Conservation (phyloP, 306 rosid genomes). For the Cucumis cinereus region DNA sequence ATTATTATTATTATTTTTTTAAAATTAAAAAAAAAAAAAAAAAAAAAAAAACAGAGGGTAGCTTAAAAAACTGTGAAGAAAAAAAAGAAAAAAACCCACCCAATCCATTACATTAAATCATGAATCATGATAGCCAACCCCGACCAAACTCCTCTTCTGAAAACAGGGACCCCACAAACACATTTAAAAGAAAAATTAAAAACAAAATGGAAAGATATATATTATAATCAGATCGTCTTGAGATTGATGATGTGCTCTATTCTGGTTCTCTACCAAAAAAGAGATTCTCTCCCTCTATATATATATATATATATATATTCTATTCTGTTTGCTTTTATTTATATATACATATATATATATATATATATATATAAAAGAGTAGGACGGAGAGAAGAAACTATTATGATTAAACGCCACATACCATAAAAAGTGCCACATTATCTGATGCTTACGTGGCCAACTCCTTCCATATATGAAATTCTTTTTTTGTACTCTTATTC, state of each 20-base stretch:
- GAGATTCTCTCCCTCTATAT: constrained; percentile 37
- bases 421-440: neutral
- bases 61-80: neutral
- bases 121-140: constrained; percentile 14
- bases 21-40: neutral
- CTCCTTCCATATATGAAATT: neutral
- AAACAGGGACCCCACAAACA: constrained; percentile 13
- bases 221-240: constrained; percentile 29
- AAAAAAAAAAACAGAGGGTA: neutral
- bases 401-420: neutral
- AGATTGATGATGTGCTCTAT: constrained; percentile 46
- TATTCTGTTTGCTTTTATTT: constrained; percentile 10
- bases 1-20: no score
- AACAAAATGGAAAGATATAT: constrained; percentile 2
- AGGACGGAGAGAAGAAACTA: constrained; percentile 11
- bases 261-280: constrained; percentile 40
- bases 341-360: no score
- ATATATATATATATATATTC: no score
- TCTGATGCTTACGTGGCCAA: neutral
- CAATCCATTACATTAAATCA: constrained; percentile 4
- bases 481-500: neutral
- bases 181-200: neutral
- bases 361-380: neutral
- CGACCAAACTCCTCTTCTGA: constrained; percentile 19
- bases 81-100: neutral